phyloP scores from a whole-genome alignment of 164 flowering plant genomes.

The Berberis vulgaris region DNA sequence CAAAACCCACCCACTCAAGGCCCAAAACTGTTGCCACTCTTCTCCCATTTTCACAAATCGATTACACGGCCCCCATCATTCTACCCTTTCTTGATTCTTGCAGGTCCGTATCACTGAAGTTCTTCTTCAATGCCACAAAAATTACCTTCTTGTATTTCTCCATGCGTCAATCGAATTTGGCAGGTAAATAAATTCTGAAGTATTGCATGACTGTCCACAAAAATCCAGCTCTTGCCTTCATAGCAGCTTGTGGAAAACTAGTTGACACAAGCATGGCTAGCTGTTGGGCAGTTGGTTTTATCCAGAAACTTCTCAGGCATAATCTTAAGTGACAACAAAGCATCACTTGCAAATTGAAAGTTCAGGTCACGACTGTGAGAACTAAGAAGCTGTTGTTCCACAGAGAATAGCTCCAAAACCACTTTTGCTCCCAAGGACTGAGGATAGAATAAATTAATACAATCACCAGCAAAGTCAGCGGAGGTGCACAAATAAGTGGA shows the following conservation, averaged over 20 bases:
- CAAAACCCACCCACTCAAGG: no score
- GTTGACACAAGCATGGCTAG: slow-evolving; percentile 52
- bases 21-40: no score
- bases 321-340: slow-evolving; percentile 56
- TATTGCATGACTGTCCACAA: slow-evolving; percentile 56
- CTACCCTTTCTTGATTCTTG: no score
- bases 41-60: no score
- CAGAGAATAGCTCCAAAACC: slow-evolving; percentile 82
- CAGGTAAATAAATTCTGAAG: slow-evolving; percentile 54
- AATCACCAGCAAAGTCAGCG: slow-evolving; percentile 99
- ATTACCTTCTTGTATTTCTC: slow-evolving; percentile 22
- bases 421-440: slow-evolving; percentile 88
- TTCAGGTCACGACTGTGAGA: slow-evolving; percentile 70
- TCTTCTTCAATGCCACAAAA: no score
- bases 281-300: slow-evolving; percentile 44
- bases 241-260: slow-evolving; percentile 45
- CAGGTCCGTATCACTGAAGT: no score
- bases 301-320: slow-evolving; percentile 41
- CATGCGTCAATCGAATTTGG: slow-evolving; percentile 38
- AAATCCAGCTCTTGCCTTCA: slow-evolving; percentile 32
- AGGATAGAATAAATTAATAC: slow-evolving; percentile 82
- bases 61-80: no score
- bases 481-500: slow-evolving; percentile 87
- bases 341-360: slow-evolving; percentile 71
- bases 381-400: slow-evolving; percentile 82